These are phyloP conservation scores for Actinidia arguta DNA, from an alignment of 179 eudicot genomes.

Conservation along the genomic window DNA sequence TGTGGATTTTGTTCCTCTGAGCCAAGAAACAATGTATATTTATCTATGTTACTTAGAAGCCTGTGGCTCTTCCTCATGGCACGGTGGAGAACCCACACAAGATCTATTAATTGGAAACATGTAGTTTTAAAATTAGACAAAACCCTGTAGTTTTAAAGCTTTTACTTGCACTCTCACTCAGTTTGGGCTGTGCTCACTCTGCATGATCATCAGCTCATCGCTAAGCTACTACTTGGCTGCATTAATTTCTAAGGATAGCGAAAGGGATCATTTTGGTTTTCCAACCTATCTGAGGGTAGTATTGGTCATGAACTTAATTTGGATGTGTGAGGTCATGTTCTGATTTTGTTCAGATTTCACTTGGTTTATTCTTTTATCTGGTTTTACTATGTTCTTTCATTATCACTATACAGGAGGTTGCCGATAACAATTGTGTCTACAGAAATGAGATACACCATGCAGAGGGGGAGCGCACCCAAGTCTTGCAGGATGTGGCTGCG, in stretches of 20 bases:
- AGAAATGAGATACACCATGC: conserved; percentile 91
- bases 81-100: neutral
- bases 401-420: conserved; percentile 62
- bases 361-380: neutral
- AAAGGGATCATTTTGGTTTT: neutral
- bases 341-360: neutral
- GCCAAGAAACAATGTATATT: neutral
- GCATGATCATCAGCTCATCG: no score
- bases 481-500: conserved; percentile 95
- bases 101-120: neutral
- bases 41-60: neutral
- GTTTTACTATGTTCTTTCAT: neutral
- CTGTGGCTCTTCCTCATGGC: neutral
- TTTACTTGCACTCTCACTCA: neutral
- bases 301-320: neutral
- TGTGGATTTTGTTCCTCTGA: neutral
- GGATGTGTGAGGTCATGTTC: neutral
- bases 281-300: neutral
- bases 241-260: neutral
- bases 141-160: neutral
- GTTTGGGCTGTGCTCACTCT: neutral
- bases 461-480: conserved; percentile 87
- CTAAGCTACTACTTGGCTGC: neutral
- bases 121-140: neutral
- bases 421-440: conserved; percentile 96